These are phyloP conservation scores for Anastatica hierochuntica DNA, from an alignment of 345 rosid genomes.

Conservation along the genomic window DNA sequence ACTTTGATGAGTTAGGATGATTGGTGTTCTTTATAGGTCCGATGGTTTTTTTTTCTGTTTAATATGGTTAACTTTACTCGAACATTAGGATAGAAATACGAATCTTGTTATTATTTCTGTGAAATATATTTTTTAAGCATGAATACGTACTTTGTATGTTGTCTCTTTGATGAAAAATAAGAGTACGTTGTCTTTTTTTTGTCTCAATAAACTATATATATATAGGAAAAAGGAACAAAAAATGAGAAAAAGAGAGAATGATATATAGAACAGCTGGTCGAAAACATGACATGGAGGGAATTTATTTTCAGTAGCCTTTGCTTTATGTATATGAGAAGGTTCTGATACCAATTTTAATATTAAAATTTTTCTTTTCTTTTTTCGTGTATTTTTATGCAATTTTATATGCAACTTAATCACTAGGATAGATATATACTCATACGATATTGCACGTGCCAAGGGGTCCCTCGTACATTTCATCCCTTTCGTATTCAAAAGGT, in stretches of 20 bases:
- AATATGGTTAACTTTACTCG: constrained; percentile 18
- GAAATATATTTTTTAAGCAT: constrained; percentile 16
- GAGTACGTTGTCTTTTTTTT: too few relatives aligned
- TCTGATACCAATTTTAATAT: too few relatives aligned
- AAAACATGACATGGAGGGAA: constrained; percentile 19
- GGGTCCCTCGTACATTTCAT: constrained; percentile 9
- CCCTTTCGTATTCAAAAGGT: constrained; percentile 24
- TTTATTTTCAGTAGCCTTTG: constrained; percentile 3
- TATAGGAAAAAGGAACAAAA: neutral
- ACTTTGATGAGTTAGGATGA: constrained; percentile 24
- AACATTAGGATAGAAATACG: constrained; percentile 12
- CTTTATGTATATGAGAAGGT: constrained; percentile 13
- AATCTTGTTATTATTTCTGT: constrained; percentile 16
- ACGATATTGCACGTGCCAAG: constrained; percentile 21
- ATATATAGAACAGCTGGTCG: constrained; percentile 15
- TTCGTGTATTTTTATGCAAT: constrained; percentile 17
- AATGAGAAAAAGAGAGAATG: neutral
- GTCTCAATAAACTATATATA: constrained; percentile 1
- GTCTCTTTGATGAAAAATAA: too few relatives aligned
- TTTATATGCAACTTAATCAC: neutral
- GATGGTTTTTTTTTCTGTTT: constrained; percentile 22
- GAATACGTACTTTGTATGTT: constrained; percentile 20
- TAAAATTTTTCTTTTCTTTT: too few relatives aligned
- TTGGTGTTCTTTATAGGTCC: constrained; percentile 27
- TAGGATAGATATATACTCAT: neutral